Base-by-base conservation (phyloP, 1,284 basidiomycete species). In the Cerrena zonata region DNA sequence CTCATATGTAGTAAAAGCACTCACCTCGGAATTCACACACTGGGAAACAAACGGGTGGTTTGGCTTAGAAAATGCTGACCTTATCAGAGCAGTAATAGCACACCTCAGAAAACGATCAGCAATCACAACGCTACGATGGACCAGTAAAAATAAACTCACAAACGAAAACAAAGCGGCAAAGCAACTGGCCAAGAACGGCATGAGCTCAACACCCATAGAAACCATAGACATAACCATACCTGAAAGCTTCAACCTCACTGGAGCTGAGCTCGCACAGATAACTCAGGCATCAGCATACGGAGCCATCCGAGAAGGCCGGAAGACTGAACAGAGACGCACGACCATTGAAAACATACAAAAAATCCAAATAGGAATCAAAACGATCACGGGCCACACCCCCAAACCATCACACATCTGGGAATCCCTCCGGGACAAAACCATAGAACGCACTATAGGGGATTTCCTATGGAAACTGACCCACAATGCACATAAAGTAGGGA, bases 401-500 rank as follows among this genome's bases (percentile, higher is more conserved):
- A 56, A 47, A 1, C 36, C 39, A 15, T 12, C 18, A 2, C 11
- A 13, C 7, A 54, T 54, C 11, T 58, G 47, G 52, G 30, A 19
- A 26, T 34, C 53, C 7, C 37, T 24, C 51, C 47, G 54, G 15
- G 51, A 60, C 25, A 61, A 60, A 49, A 58, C 61, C 25, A 42
- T 68, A 21, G 41, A 55, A 0, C 56, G 53, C 4, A 63, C 57
- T 23, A 58, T 58, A 0, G 38, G 54, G n/a, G 53, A 56, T 46
- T 68, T 66, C 56, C 39, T 66, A 3, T 70, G 64, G 65, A 63
- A 52, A 43, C 13, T 46, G 0, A 58, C 61, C 3, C 69, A 70
- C 45, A 53, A 63, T 25, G 61, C 61, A 0, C 60, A 61, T 38
- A 58, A 54, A 30, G 36, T 57, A 3, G 67, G 69, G 0, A 43